Evolutionary conservation across 129 eudicot genomes (phyloP).

Genomic region (Rutidosis leptorrhynchoides): DNA sequence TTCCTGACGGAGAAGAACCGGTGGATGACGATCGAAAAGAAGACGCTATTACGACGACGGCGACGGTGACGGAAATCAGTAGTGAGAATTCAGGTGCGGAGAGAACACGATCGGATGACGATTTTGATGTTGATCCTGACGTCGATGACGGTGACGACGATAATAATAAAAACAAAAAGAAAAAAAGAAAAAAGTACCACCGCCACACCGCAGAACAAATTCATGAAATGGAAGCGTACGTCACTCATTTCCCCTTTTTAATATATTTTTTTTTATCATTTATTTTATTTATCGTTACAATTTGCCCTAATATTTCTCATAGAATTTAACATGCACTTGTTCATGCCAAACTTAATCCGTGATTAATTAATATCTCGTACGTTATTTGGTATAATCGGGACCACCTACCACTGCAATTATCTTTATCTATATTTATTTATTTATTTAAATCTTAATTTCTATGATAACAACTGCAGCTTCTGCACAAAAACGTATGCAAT

Average conservation of each 20-base stretch:
- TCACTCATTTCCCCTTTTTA: conserved; percentile 13
- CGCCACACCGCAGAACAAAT: conserved; percentile 93
- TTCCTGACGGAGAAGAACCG: conserved; percentile 46
- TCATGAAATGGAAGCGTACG: conserved; percentile 94
- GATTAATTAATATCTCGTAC: conserved; percentile 6
- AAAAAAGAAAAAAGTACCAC: conserved; percentile 87
- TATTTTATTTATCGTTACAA: neutral
- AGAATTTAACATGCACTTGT: conserved; percentile 14
- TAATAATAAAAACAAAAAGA: conserved; percentile 40
- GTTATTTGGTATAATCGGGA: neutral
- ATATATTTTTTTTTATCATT: neutral
- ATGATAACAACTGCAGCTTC: neutral
- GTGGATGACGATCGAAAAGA: conserved; percentile 33
- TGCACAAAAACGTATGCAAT: neutral
- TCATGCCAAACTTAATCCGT: neutral
- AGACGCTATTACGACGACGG: neutral
- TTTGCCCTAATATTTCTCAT: conserved; percentile 20
- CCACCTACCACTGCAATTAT: neutral
- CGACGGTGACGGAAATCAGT: conserved; percentile 66
- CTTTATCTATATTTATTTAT: neutral
- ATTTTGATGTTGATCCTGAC: conserved; percentile 45
- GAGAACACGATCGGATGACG: conserved; percentile 70
- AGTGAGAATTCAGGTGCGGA: conserved; percentile 80
- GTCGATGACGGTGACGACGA: conserved; percentile 47
- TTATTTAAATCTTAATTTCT: neutral